Evolutionary conservation across 257 asterid genomes (phyloP), one percentile per base, ranked within the genome.

Genomic region (Rhazya stricta): DNA sequence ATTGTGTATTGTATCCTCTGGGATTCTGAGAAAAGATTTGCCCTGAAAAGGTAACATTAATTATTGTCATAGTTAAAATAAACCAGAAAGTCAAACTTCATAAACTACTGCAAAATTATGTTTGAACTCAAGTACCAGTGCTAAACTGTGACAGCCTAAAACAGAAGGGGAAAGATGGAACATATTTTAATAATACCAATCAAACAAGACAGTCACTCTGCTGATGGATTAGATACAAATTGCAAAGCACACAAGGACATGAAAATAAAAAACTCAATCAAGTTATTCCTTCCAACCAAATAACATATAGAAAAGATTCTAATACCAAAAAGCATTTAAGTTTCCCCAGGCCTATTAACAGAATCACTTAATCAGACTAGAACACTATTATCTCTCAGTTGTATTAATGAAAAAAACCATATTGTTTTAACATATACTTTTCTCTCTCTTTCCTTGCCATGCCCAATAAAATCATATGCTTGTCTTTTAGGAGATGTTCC

Each of bases 1-100:
- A 92, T 91, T 67, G 96, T 88, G 89, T 83, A 86, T 68, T 95
- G 86, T 82, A 91, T 92, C 85, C 91, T 91, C 87, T 92, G 88
- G 12, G 99, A 92, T 83, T 92, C 99, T 3, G 98, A 91, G 62
- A 84, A 81, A 81, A 95, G 86, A 83, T 81, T 86, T 54, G 97
- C 98, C 89, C 99, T 94, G 91, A 77, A 83, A 61, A 81, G 53
- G 78, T 61, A 37, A 66, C 18, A 37, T 66, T 8, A 66, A 39
- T 9, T 29, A 30, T 9, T 12, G 9, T 60, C 21, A 30, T 23
- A 65, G 21, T 36, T 51, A 36, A 37, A 65, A 25, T 5, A 18
- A 65, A 37, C 32, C 50, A 41, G 46, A 0, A 0, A 19, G 48
- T 37, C 71, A 37, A 37, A 39, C 50, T 66, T 19, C 50, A 48